A percentile compares a stretch with the other conserved stretches of the same genome.
Evolutionary conservation across 495 filamentous ascomycete species (phyloP).

Genomic region (Aspergillus saccharolyticus): DNA sequence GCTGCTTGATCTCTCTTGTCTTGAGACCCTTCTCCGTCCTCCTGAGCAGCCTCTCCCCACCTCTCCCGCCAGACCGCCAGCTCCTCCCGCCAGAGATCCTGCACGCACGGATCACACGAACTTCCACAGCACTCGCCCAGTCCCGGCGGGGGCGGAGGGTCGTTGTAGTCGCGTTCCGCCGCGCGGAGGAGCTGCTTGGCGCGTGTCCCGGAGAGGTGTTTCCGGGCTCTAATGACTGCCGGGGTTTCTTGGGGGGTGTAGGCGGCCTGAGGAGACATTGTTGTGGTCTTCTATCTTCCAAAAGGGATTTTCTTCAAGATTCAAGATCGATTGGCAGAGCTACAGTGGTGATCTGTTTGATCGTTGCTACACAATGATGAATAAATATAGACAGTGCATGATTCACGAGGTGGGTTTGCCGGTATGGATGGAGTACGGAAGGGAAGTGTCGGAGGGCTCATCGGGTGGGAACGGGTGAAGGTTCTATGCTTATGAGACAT

Average conservation of each 20-base stretch:
- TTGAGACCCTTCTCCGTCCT: conserved; percentile 9
- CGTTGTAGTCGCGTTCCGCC: conserved; percentile 27
- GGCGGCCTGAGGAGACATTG: conserved; percentile 17
- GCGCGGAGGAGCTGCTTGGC: conserved; percentile 38
- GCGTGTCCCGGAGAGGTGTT: conserved; percentile 30
- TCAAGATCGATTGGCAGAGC: too few species aligned
- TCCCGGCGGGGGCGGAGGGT: conserved; percentile 36
- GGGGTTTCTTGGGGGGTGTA: conserved; percentile 26
- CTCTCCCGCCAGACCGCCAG: conserved; percentile 36
- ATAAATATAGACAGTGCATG: too few species aligned
- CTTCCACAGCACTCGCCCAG: conserved; percentile 39
- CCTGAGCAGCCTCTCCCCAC: conserved; percentile 30
- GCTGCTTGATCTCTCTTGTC: not conserved
- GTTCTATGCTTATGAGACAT: too few species aligned
- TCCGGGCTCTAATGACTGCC: conserved; percentile 27
- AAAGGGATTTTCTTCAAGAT: too few species aligned
- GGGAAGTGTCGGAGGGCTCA: too few species aligned
- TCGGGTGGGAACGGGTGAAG: too few species aligned
- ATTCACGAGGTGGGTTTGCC: too few species aligned
- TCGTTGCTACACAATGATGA: too few species aligned
- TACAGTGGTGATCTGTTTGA: too few species aligned
- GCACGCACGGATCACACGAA: conserved; percentile 42
- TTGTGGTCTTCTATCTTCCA: not conserved
- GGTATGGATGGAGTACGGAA: too few species aligned
- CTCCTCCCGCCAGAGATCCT: conserved; percentile 38